A percentile compares a stretch with the other conserved stretches of the same genome.
phyloP scores from a whole-genome alignment of 73 alveolate genomes.

The Breviolum minutum region DNA sequence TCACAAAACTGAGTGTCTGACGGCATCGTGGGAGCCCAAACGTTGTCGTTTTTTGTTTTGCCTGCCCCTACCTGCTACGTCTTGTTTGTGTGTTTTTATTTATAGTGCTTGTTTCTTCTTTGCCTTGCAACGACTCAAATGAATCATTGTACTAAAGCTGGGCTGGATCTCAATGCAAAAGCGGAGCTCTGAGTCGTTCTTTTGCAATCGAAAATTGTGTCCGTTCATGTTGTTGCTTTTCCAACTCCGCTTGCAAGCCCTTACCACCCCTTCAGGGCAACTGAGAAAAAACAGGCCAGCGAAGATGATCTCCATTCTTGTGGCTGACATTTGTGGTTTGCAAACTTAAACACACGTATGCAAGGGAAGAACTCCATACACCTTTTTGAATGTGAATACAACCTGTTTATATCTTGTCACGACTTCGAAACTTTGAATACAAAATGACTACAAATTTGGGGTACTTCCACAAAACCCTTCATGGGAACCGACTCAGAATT shows the following conservation, averaged over 20 bases:
- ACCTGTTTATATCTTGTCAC: too few species aligned
- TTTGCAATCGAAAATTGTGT: neutral
- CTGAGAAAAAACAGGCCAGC: neutral
- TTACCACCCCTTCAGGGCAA: conserved; percentile 46
- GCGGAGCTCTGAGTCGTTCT: neutral
- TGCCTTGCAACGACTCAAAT: neutral
- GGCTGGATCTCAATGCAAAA: neutral
- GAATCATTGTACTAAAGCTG: neutral
- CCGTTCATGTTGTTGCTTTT: neutral
- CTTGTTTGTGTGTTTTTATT: neutral
- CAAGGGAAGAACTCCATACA: too few species aligned
- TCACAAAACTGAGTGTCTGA: neutral
- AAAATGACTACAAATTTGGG: too few species aligned
- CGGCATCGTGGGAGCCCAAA: conserved; percentile 1
- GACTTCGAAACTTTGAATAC: too few species aligned
- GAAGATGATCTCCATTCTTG: neutral
- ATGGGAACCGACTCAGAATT: too few species aligned
- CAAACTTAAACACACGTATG: too few species aligned
- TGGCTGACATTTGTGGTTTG: too few species aligned
- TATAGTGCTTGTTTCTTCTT: neutral
- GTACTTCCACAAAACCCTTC: too few species aligned
- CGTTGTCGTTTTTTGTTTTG: neutral
- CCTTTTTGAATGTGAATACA: too few species aligned
- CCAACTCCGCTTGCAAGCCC: neutral
- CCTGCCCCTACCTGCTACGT: neutral